Conservation (phyloP, 2,329 filamentous ascomycete species). For the Cryphonectria parasitica region DNA sequence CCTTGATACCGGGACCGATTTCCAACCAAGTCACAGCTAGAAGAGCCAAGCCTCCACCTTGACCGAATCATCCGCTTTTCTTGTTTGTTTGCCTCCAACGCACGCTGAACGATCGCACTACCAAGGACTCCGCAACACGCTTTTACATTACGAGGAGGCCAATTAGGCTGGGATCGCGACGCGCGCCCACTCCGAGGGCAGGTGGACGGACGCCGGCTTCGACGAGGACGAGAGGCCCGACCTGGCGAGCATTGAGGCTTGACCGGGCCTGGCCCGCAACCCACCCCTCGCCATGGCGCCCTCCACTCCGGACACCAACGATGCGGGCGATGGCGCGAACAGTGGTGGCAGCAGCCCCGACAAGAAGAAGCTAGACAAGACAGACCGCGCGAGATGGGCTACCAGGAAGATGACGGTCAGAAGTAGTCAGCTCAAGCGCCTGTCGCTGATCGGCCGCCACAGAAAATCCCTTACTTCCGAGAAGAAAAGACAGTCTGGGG, state of each 20-base stretch:
- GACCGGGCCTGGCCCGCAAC: conserved; percentile 49
- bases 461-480: conserved; percentile 64
- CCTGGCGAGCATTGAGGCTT: conserved; percentile 47
- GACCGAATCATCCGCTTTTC: not conserved
- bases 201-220: conserved; percentile 35
- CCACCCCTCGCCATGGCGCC: conserved; percentile 41
- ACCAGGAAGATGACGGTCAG: conserved; percentile 83
- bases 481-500: conserved; percentile 64
- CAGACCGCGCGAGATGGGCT: conserved; percentile 90
- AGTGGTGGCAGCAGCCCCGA: conserved; percentile 35
- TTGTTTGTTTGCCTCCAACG: not conserved
- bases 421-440: conserved; percentile 77
- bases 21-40: not conserved
- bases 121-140: not conserved
- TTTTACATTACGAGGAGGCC: not conserved
- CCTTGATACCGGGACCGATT: not conserved
- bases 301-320: conserved; percentile 21
- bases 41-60: not conserved
- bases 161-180: conserved; percentile 12
- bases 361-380: conserved; percentile 55
- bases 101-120: not conserved
- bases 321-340: conserved; percentile 23
- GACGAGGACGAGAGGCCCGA: conserved; percentile 39
- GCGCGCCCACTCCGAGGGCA: conserved; percentile 16
- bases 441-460: conserved; percentile 79